Base-by-base conservation (phyloP, 495 filamentous ascomycete species). In the Penicillium pulvis region DNA sequence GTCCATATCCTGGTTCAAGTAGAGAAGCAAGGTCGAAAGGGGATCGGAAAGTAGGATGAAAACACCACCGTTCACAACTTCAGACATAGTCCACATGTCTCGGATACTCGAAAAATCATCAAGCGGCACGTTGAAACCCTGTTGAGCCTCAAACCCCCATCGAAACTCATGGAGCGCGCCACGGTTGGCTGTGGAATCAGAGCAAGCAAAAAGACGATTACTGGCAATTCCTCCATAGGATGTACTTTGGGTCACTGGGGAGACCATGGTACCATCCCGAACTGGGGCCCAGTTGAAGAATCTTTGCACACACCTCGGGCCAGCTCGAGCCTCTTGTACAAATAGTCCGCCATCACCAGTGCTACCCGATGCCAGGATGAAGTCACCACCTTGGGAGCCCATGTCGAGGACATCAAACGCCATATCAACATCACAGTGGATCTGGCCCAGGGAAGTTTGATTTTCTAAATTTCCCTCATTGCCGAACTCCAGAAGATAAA, bases 281-380 rank as follows among this genome's bases (percentile, higher is more conserved):
- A 87, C 81, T 1, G 94, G 92, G 0, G 90, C 83, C 93, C 92
- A 97, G 66, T 92, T 97, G 31, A 87, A 81, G 44, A 91, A 83
- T n/a, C 76, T 78, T 53, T 86, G 81, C 30, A 84, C 67, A 70
- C 72, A 79, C 62, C 78, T 73, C 20, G 79, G 78, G 39, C 77
- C 70, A 42, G 79, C 70, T 51, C 81, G 67, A 41, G 74, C 74
- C 70, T 85, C 75, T 70, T 90, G 87, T 60, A 84, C 75, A 78
- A 89, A 95, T 11, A 92, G 79, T 0, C 87, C 87, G 7, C 93
- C 94, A 60, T 87, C 80, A n/a, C 92, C 89, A 47, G 86, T 86
- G 53, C 88, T 86, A n/a, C 94, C 91, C 16, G 87, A 90, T 6
- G 89, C 83, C 19, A 96, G 75, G 43, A 97, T 80, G 41, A 95